phyloP scores from a whole-genome alignment of 108 stramenopile species.

The Conticribra guillardii region DNA sequence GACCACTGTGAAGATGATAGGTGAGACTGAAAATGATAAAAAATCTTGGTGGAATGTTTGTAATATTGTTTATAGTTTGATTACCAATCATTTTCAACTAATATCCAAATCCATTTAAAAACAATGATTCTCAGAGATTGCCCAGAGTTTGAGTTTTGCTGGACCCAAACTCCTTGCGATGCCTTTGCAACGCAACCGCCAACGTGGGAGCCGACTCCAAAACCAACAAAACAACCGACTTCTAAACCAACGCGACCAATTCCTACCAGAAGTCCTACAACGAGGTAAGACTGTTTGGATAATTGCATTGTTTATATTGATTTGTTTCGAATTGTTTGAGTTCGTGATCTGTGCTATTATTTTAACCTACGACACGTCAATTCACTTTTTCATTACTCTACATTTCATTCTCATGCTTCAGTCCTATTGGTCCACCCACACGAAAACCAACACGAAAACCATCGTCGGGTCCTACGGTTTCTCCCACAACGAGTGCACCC shows the following conservation, averaged over 20 bases:
- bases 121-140: conserved; percentile 15
- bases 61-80: too few species aligned
- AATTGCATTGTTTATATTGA: neutral
- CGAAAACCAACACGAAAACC: conserved; percentile 28
- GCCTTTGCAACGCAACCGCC: conserved; percentile 40
- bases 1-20: conserved; percentile 47
- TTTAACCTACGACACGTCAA: too few species aligned
- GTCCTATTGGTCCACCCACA: conserved; percentile 35
- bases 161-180: conserved; percentile 54
- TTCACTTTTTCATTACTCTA: too few species aligned
- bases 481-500: conserved; percentile 30
- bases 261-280: conserved; percentile 16
- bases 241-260: conserved; percentile 16
- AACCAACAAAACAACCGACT: conserved; percentile 15
- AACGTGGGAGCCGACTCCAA: conserved; percentile 7
- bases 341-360: neutral
- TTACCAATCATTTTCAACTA: too few species aligned
- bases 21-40: too few species aligned
- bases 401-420: neutral
- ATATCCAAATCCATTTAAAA: neutral
- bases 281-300: conserved; percentile 5
- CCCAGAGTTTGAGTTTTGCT: conserved; percentile 42
- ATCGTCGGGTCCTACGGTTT: neutral
- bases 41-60: too few species aligned
- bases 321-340: neutral